Base-by-base conservation (phyloP, 2,329 filamentous ascomycete genomes). In the Aspergillus aculeatus region DNA sequence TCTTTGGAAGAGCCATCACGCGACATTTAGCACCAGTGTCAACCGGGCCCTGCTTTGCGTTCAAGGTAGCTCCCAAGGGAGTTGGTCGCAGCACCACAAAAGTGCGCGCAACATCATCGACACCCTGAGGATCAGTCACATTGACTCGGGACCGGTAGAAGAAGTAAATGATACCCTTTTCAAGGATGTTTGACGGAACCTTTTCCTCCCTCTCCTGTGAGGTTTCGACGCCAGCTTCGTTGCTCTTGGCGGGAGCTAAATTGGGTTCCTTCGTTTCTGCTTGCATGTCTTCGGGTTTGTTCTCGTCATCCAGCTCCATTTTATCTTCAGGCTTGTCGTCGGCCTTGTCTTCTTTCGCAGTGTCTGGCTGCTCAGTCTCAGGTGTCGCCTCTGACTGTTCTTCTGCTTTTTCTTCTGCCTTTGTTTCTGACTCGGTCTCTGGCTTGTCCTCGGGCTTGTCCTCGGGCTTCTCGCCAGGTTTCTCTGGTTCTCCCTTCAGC, bases 111-210 rank as follows among this genome's bases (percentile, higher is more conserved):
- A 96, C 84, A 55, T 96, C 92, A 47, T 83, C 77, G 1, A 94
- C 81, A 50, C 83, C 82, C 19, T 88, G 82, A 0, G 91, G 88
- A 6, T 90, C 82, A 4, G 91, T 85, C 26, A 90, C 82, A 54
- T 86, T 85, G 41, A 96, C 90, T 12, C 91, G 87, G 7, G 87
- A 86, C 19, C 92, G 88, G 68, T 89, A 89, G 80, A 96, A 96
- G 82, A 96, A 96, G 80, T 96, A 96, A 66, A 96, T 87, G 67
- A 95, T 84, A 3, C 92, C 92, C 69, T 95, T 96, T 71, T 97
- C 92, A 2, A 96, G 81, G 24, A 96, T 86, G 60, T 80, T 87
- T 5, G 83, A 84, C 1, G 86, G 80, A 44, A 83, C 74, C 2
- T 78, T 75, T 49, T 82, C 74, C 66, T 82, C 81, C 47, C 84